phyloP scores from a whole-genome alignment of 192 early-diverging fungal genomes.

The Podila epicladia region DNA sequence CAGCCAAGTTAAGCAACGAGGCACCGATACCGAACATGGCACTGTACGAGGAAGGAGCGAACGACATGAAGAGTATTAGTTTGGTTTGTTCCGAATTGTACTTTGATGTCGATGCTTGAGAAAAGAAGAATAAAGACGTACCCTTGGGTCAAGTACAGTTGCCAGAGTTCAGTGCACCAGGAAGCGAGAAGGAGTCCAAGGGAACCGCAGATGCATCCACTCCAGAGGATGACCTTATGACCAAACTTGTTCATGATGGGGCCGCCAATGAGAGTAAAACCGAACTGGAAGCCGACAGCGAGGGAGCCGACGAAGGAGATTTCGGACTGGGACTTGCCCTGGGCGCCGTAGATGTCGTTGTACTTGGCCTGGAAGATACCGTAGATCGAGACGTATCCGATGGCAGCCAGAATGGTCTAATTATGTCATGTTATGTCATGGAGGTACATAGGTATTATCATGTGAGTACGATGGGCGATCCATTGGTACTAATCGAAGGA shows the following conservation, averaged over 20 bases:
- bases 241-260: constrained; percentile 36
- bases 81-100: too few species aligned
- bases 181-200: constrained; percentile 37
- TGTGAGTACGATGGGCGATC: not conserved
- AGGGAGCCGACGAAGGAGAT: constrained; percentile 41
- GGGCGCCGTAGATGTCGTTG: constrained; percentile 21
- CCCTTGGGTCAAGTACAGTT: constrained; percentile 39
- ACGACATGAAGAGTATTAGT: too few species aligned
- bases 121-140: too few species aligned
- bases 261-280: constrained; percentile 29
- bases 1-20: constrained; percentile 50
- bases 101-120: too few species aligned
- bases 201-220: constrained; percentile 27
- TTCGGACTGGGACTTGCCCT: constrained; percentile 17
- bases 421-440: not conserved
- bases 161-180: constrained; percentile 38
- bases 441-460: not conserved
- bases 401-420: constrained; percentile 45
- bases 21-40: constrained; percentile 53
- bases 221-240: constrained; percentile 38
- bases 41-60: not conserved
- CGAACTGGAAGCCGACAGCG: constrained; percentile 41
- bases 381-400: constrained; percentile 48
- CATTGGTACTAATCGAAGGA: too few species aligned
- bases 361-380: constrained; percentile 45